Evolutionary conservation across 2,329 filamentous ascomycete genomes (phyloP).

Genomic region (Aspergillus jensenii): DNA sequence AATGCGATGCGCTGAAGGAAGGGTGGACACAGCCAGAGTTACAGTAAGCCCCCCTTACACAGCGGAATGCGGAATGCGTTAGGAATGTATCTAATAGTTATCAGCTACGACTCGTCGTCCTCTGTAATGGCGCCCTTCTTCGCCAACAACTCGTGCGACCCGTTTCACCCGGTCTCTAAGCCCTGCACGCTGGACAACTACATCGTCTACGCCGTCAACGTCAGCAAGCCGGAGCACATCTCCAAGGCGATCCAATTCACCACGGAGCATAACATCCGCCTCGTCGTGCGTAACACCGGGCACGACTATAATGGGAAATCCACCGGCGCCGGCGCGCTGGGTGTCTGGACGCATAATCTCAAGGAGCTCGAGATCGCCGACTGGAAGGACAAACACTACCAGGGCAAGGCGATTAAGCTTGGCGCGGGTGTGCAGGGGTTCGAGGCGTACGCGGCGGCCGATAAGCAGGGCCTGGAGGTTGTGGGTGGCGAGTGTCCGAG

Average conservation of each 20-base stretch:
- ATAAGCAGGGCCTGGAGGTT: constrained; percentile 48
- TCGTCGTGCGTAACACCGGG: constrained; percentile 48
- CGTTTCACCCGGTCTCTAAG: constrained; percentile 20
- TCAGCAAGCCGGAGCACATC: constrained; percentile 25
- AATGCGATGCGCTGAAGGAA: constrained; percentile 44
- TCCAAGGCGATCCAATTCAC: constrained; percentile 25
- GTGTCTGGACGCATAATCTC: constrained; percentile 35
- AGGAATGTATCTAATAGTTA: neutral
- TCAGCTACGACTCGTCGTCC: constrained; percentile 9
- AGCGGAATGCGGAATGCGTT: too few species aligned
- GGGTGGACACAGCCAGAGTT: constrained; percentile 48
- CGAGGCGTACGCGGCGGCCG: constrained; percentile 49
- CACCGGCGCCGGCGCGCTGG: constrained; percentile 56
- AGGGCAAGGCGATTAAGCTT: constrained; percentile 54
- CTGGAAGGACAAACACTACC: constrained; percentile 46
- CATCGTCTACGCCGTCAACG: constrained; percentile 38
- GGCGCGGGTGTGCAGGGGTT: constrained; percentile 56
- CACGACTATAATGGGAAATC: constrained; percentile 55
- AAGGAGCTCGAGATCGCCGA: constrained; percentile 28
- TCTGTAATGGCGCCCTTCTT: constrained; percentile 14
- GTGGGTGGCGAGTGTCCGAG: constrained; percentile 57
- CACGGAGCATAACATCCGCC: constrained; percentile 37
- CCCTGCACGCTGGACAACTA: constrained; percentile 32
- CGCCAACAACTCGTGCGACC: constrained; percentile 13
- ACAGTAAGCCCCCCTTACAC: constrained; percentile 38